A percentile compares a stretch with the other conserved stretches of the same genome.
Evolutionary conservation across 148 eudicot genomes (phyloP).

Genomic region (Selenicereus undatus): DNA sequence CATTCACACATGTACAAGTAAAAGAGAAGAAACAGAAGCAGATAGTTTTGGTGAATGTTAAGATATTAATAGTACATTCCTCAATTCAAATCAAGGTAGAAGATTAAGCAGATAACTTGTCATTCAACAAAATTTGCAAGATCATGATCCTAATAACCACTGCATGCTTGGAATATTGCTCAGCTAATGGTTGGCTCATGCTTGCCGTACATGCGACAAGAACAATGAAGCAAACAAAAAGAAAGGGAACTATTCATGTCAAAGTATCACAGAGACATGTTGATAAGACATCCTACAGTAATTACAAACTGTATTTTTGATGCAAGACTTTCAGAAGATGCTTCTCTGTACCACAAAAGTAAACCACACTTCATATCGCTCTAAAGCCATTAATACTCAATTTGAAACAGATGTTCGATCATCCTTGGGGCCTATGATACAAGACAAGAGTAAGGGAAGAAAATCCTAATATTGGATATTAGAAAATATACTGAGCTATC

Average conservation of each 20-base stretch:
- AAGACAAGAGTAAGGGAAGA: too few relatives aligned
- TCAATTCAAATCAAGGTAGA: too few relatives aligned
- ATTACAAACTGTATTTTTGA: neutral
- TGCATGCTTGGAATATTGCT: neutral
- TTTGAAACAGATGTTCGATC: neutral
- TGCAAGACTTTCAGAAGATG: neutral
- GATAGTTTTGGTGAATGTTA: neutral
- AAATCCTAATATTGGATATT: too few relatives aligned
- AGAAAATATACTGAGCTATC: too few relatives aligned
- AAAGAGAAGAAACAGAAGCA: neutral
- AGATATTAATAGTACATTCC: neutral
- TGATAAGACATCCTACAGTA: neutral
- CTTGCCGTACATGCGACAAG: neutral
- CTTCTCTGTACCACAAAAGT: neutral
- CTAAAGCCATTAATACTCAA: neutral
- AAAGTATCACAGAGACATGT: neutral
- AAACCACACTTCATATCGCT: neutral
- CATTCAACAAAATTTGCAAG: too few relatives aligned
- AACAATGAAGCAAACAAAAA: neutral
- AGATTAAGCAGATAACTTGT: too few relatives aligned
- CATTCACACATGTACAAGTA: neutral
- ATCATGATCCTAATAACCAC: neutral
- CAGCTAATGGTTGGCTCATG: neutral
- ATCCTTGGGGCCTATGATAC: neutral
- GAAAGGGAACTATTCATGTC: neutral